Base-by-base conservation (phyloP, 1,284 basidiomycete genomes). In the Rhodofomes roseus region DNA sequence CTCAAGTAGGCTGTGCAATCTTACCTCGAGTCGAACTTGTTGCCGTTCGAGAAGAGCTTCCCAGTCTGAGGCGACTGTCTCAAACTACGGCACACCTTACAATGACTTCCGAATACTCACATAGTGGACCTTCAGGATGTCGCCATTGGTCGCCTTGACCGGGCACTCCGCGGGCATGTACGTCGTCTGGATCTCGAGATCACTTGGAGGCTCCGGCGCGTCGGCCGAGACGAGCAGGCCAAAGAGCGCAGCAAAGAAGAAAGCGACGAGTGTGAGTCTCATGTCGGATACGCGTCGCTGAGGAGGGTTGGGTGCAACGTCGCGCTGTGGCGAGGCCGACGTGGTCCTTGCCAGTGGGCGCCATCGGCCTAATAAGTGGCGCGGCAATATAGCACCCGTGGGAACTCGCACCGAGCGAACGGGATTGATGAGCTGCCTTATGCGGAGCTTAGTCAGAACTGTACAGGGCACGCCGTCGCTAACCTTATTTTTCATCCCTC, bases 11-110 rank as follows among this genome's bases (percentile, higher is more conserved):
- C n/a, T 40, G 8, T 20, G 20, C 31, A 18, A 34, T 65, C 76
- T 27, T 62, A 89, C 84, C 90, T 93, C 6, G 90, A 93, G 73
- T 95, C 93, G 67, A 95, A 95, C 72, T 92, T 89, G 56, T 81
- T 82, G 16, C 90, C 90, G 59, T 81, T 85, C n/a, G 81, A 75
- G 66, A 82, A 84, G 55, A 92, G 74, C 7, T 79, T 93, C 7
- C 93, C 92, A 4, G 89, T 92, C 87, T 94, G 16, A 8, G 22
- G 41, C 29, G 29, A 11, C 16, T 12, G 18, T 46, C 31, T 51
- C 60, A 54, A 53, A 22, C 22, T 36, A 34, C 58, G 48, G 36
- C 11, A 31, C 16, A n/a, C 44, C 11, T 27, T 23, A 0, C 16
- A 5, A n/a, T 12, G n/a, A 18, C 12, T n/a, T 6, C 23, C 31